phyloP scores from a whole-genome alignment of 1,284 basidiomycete species.

The Sporisorium exsertum region DNA sequence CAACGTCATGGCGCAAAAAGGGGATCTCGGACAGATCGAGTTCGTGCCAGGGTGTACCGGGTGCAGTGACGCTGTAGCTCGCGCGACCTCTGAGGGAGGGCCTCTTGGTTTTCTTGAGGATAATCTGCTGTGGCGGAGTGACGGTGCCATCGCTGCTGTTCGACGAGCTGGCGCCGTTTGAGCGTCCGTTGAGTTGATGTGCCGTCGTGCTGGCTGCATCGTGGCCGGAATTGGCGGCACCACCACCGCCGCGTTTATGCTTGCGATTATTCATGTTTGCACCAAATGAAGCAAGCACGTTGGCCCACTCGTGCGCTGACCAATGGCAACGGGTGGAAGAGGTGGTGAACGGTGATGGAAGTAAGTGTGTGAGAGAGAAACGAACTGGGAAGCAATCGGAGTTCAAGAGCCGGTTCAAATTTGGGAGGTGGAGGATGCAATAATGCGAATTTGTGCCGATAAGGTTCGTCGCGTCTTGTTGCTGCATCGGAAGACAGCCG shows the following conservation, averaged over 20 bases:
- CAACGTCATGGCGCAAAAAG: constrained; percentile 45
- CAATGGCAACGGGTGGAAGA: neutral
- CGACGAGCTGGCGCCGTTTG: constrained; percentile 1
- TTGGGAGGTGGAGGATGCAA: constrained; percentile 4
- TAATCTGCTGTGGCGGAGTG: constrained; percentile 51
- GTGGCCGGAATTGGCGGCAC: neutral
- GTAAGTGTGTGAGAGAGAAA: too few relatives aligned
- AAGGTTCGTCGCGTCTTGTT: too few relatives aligned
- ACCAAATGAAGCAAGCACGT: too few relatives aligned
- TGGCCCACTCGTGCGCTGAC: too few relatives aligned
- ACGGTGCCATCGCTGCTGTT: constrained; percentile 17
- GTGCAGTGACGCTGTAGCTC: constrained; percentile 54
- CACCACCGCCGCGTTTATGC: constrained; percentile 22
- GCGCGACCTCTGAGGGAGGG: constrained; percentile 39
- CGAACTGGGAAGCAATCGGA: too few relatives aligned
- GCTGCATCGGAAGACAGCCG: too few relatives aligned
- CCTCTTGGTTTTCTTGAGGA: constrained; percentile 38
- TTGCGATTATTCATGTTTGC: constrained; percentile 44
- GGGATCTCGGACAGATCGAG: constrained; percentile 61
- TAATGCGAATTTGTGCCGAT: too few relatives aligned
- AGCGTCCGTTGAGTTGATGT: constrained; percentile 21
- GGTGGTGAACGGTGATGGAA: neutral
- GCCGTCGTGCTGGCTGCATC: constrained; percentile 17
- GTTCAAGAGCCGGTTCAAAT: neutral
- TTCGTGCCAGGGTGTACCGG: constrained; percentile 64